Evolutionary conservation across 75 land plant species (phyloP).

Genomic region (Pseudotsuga menziesii): DNA sequence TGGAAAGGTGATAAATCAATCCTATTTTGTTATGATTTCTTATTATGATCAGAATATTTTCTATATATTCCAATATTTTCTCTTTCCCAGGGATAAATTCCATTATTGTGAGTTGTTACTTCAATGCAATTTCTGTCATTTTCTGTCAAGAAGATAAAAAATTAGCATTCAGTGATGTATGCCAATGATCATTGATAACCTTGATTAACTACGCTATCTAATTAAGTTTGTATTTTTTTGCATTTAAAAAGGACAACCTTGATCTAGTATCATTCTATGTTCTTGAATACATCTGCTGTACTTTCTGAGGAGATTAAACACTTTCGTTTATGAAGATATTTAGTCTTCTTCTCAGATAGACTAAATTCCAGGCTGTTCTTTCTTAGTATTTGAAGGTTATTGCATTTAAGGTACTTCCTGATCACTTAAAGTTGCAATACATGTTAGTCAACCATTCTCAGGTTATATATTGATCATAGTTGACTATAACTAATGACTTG

Average conservation of each 20-base stretch:
- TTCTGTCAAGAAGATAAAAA: background rate
- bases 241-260: background rate
- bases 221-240: background rate
- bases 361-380: background rate
- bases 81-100: background rate
- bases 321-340: background rate
- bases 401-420: background rate
- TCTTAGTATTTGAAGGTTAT: background rate
- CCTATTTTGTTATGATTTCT: background rate
- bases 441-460: background rate
- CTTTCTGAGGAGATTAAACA: background rate
- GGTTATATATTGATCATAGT: background rate
- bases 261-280: background rate
- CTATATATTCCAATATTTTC: background rate
- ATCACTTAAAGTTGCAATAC: background rate
- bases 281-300: background rate
- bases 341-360: background rate
- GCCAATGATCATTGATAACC: background rate
- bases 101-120: background rate
- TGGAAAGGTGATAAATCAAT: conserved; percentile 58
- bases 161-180: background rate
- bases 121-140: background rate
- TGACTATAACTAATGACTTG: background rate
- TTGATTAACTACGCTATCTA: background rate
- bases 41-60: background rate